Evolutionary conservation across 176 grass and related monocot species (phyloP).

Genomic region (Rhipidocladum racemiflorum): DNA sequence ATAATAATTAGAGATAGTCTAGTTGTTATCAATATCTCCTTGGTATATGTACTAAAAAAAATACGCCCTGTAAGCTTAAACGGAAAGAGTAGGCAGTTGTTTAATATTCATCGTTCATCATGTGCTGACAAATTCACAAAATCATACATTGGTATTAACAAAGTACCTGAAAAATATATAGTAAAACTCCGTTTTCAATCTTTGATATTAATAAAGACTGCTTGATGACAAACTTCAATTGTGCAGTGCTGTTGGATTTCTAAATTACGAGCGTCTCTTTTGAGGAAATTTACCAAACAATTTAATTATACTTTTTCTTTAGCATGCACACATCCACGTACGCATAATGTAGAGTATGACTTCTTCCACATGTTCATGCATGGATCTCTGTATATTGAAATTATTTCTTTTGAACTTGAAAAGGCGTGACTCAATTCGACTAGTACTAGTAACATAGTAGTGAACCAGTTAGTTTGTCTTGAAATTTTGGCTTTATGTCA

Average conservation of each 20-base stretch:
- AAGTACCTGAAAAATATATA: background rate
- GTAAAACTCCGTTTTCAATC: background rate
- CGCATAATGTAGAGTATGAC: background rate
- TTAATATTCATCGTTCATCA: constrained; percentile 3
- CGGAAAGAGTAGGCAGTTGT: too few species aligned
- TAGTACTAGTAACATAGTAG: background rate
- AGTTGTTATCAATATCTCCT: too few species aligned
- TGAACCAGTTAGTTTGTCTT: background rate
- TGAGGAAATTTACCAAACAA: background rate
- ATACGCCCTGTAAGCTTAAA: too few species aligned
- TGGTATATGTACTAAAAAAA: too few species aligned
- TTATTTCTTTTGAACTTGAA: background rate
- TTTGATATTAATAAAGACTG: constrained; percentile 11
- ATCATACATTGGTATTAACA: background rate
- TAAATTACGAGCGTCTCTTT: background rate
- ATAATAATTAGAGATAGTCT: too few species aligned
- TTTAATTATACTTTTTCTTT: background rate
- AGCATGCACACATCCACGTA: background rate
- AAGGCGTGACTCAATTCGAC: background rate
- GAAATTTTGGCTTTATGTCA: background rate
- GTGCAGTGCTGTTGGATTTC: background rate
- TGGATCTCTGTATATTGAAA: background rate
- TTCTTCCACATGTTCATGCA: background rate
- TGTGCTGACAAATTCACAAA: constrained; percentile 33
- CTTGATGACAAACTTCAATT: background rate